Percentiles rank a stretch among this genome's conserved stretches.
Evolutionary conservation across 352 stramenopile species (phyloP).

Genomic region (Pythium rhizo-oryzae): DNA sequence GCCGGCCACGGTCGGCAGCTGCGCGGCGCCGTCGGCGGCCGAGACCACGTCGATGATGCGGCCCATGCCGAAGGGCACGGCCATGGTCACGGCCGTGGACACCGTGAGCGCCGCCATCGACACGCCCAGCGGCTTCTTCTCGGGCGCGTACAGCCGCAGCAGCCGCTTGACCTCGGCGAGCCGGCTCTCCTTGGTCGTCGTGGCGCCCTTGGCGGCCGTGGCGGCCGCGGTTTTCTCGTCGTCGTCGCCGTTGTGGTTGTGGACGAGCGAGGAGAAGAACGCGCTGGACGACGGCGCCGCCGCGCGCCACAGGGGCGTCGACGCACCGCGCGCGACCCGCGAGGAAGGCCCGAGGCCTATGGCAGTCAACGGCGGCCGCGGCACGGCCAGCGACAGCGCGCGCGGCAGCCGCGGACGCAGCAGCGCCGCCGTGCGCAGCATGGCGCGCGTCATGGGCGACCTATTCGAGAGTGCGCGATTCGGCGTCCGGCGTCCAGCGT

Average conservation of each 20-base stretch:
- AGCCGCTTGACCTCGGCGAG: slow-evolving; percentile 29
- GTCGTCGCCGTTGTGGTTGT: slow-evolving; percentile 25
- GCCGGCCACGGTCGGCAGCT: slow-evolving; percentile 52
- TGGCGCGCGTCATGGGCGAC: slow-evolving; percentile 21
- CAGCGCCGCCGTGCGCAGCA: slow-evolving; percentile 26
- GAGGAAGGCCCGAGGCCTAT: no score
- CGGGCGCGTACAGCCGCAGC: slow-evolving; percentile 56
- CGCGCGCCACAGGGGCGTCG: background rate
- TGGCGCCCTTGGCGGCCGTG: slow-evolving; percentile 8
- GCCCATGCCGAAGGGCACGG: slow-evolving; percentile 80
- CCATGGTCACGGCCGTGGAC: slow-evolving; percentile 79
- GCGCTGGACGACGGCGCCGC: slow-evolving; percentile 8
- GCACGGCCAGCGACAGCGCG: slow-evolving; percentile 4
- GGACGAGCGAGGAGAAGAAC: slow-evolving; percentile 29
- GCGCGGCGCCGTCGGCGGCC: slow-evolving; percentile 38
- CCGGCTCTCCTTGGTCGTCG: slow-evolving; percentile 16
- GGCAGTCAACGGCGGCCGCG: background rate
- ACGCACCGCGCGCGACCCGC: background rate
- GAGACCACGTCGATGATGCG: slow-evolving; percentile 81
- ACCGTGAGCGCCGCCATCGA: slow-evolving; percentile 65
- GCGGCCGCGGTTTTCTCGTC: background rate
- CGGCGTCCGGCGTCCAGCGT: no score
- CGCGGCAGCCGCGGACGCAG: slow-evolving; percentile 24
- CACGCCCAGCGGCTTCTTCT: slow-evolving; percentile 68
- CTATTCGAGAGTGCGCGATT: background rate